phyloP scores from a whole-genome alignment of 768 basidiomycete genomes.

The Gloeostereum incarnatum region DNA sequence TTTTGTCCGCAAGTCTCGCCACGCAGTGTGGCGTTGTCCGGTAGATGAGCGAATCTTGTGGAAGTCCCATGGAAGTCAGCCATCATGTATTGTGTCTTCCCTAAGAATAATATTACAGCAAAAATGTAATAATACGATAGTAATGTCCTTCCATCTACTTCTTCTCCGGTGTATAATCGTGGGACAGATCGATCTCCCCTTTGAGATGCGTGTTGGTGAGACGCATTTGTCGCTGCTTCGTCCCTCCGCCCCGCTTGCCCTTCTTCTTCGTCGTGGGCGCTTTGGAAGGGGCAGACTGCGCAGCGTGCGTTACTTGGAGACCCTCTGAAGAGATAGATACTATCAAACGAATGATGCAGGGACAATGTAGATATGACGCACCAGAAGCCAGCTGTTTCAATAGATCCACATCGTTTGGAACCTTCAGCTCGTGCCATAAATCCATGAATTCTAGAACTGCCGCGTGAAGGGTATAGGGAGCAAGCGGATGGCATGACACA shows the following conservation, averaged over 20 bases:
- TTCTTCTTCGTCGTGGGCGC: slow-evolving; percentile 59
- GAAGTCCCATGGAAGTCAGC: no score
- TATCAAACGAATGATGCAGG: background rate
- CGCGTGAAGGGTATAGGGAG: slow-evolving; percentile 6
- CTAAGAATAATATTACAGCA: no score
- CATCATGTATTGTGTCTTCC: no score
- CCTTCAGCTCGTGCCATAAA: slow-evolving; percentile 77
- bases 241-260: slow-evolving; percentile 70
- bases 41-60: no score
- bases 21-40: no score
- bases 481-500: slow-evolving; percentile 18
- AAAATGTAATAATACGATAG: no score
- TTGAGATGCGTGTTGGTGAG: slow-evolving; percentile 87
- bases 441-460: slow-evolving; percentile 68
- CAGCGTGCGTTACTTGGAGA: slow-evolving; percentile 68
- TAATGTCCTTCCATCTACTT: no score
- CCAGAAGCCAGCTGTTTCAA: slow-evolving; percentile 69
- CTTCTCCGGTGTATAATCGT: no score
- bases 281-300: slow-evolving; percentile 41
- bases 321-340: slow-evolving; percentile 42
- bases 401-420: slow-evolving; percentile 81
- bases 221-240: slow-evolving; percentile 66
- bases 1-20: no score
- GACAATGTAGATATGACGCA: slow-evolving; percentile 19
- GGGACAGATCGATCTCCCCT: slow-evolving; percentile 77